Base-by-base conservation (phyloP, 1,139 yeast species). In the Pichia sp. region DNA sequence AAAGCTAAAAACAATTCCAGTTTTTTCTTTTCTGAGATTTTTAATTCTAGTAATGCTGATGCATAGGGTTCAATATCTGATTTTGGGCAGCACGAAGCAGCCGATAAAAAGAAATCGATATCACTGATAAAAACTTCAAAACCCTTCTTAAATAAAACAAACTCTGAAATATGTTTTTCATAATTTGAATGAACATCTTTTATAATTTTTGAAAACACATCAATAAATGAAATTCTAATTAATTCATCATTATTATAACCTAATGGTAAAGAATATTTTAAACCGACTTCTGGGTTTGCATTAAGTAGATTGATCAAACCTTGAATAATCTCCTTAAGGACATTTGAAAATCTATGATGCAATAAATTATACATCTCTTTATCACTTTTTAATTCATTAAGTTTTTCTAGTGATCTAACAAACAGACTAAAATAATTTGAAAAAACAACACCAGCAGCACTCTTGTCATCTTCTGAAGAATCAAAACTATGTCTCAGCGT, bases 31-130 rank as follows among this genome's bases (percentile, higher is more conserved):
- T 81, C 72, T 53, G 80, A 74, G 7, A 83, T 78, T 54, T 79
- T 83, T 10, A 84, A 69, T n/a, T 80, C 79, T 56, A 84, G 73
- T n/a, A 87, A 66, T 1, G 93, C 80, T 4, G 83, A 75, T 0
- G 96, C 87, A 60, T 86, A 76, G 6, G 85, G 80, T 41, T 93
- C 93, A 33, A 85, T 80, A 53, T 83, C 89, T 2, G 82, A 75
- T 1, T 87, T 77, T 3, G 93, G 83, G 57, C 84, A 80, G 1
- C 71, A 63, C 30, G 67, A 67, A 59, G 71, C 68, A 33, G 66
- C 56, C 0, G 70, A 65, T 22, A 67, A 47, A 28, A 65, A 56
- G 5, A 67, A 43, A 5, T 58, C 57, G 1, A 58, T 54, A 50
- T 57, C 56, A 5, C 48, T 52, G 10, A 58, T 56, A 16, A 66